Evolutionary conservation across 805 yeast species (phyloP), one percentile per base, ranked within the genome.

Genomic region (Starmerella asiatica): DNA sequence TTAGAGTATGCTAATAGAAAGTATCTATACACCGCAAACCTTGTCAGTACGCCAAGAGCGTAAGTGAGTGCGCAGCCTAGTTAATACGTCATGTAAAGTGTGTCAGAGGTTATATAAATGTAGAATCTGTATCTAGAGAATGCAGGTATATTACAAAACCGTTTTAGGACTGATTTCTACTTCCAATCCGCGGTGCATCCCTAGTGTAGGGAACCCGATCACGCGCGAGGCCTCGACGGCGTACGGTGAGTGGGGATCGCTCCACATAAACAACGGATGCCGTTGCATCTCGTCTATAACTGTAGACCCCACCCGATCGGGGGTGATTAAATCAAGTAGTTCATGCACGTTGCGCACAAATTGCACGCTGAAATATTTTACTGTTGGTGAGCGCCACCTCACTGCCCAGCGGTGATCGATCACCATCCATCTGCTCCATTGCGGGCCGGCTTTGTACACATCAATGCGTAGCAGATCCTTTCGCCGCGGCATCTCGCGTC

Each of bases 341-440:
- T n/a, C n/a, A n/a, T n/a, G n/a, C n/a, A n/a, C n/a, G n/a, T n/a
- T n/a, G n/a, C n/a, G n/a, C n/a, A n/a, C n/a, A n/a, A n/a, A n/a
- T n/a, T n/a, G n/a, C n/a, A n/a, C n/a, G n/a, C n/a, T n/a, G n/a
- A n/a, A n/a, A n/a, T n/a, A n/a, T n/a, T n/a, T n/a, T n/a, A n/a
- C n/a, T n/a, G n/a, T n/a, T 3, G 42, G 38, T 15, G 46, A 41
- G 31, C 32, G 37, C 50, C 52, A 52, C 2, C 56, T 39, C 20
- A 52, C 17, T 43, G 42, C 47, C 42, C 47, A 50, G 20, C 56
- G 38, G 23, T 48, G 38, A 29, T 52, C 56, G 1, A 52, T 11
- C 4, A 44, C 30, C 3, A 21, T 21, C 54, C 51, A 50, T 1
- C 36, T 32, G 27, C 50, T 40, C 54, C 53, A 50, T 5, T 21